Evolutionary conservation across 805 yeast genomes (phyloP), one percentile per base, ranked within the genome.

Genomic region (Barnettozyma vustinii): DNA sequence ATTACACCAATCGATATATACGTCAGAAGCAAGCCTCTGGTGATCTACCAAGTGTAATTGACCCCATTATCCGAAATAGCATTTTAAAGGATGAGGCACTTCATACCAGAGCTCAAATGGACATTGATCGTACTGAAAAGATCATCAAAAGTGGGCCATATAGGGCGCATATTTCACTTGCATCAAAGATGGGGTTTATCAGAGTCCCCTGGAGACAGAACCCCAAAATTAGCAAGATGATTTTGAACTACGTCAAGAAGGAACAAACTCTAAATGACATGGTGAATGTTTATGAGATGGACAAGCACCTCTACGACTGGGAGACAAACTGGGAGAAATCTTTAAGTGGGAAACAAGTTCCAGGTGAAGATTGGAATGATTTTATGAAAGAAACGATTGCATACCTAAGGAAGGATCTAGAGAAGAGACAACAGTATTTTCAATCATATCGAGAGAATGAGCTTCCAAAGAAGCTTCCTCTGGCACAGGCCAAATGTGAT

Each of bases 291-390:
- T 48, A 36, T 39, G 51, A 52, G 9, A 30, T 44, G 13, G 42
- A 53, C 18, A 49, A 37, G 26, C 41, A 52, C 47, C 10, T 55
- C 6, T 57, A 56, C 30, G 35, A 52, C 4, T 16, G 26, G 33
- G 60, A 59, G 30, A 43, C 39, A 7, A 16, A 36, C 3, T 59
- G 59, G 61, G 57, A 53, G 43, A 37, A 21, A 6, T 26, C 26
- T 15, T n/a, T 37, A 9, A 25, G 32, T 23, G 36, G 21, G 4
- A 36, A 12, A 18, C 15, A 9, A 18, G 21, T 12, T 16, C 21
- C 49, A 25, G 32, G 19, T 7, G 35, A 18, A 3, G 55, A 55
- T 13, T 69, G 73, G 72, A 45, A 58, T n/a, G 30, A 37, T 8
- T 62, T 65, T 2, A 42, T 66, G 4, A 33, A 46, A 15, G 56